A percentile compares a stretch with the other conserved stretches of the same genome.
Evolutionary conservation across 495 filamentous ascomycete species (phyloP).

Genomic region (Aspergillus coremiiformis): DNA sequence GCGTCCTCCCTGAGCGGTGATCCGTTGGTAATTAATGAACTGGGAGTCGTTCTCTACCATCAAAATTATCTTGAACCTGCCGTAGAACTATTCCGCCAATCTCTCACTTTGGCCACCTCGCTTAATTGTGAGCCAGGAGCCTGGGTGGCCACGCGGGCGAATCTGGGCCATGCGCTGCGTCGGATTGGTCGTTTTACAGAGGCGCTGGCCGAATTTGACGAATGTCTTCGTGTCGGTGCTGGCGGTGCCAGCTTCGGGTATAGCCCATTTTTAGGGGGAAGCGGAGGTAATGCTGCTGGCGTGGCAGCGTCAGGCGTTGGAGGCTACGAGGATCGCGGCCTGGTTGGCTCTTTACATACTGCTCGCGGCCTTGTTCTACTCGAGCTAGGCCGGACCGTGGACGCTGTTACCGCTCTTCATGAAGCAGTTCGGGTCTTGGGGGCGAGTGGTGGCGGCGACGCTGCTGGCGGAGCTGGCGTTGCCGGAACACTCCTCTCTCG

Average conservation of each 20-base stretch:
- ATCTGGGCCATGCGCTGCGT: conserved; percentile 80
- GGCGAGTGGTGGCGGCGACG: conserved; percentile 46
- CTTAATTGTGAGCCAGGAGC: conserved; percentile 74
- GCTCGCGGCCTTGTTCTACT: conserved; percentile 60
- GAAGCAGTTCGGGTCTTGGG: conserved; percentile 57
- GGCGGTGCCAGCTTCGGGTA: conserved; percentile 54
- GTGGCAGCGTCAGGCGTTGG: conserved; percentile 34
- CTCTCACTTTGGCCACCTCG: conserved; percentile 67
- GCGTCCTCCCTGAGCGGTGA: conserved; percentile 47
- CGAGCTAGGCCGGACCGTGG: conserved; percentile 56
- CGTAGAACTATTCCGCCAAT: conserved; percentile 61
- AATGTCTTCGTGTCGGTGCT: conserved; percentile 70
- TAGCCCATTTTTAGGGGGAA: conserved; percentile 35
- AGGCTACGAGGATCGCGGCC: conserved; percentile 40
- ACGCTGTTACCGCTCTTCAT: conserved; percentile 60
- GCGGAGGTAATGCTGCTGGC: conserved; percentile 27
- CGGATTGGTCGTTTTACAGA: conserved; percentile 61
- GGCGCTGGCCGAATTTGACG: conserved; percentile 70
- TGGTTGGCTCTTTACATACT: conserved; percentile 40
- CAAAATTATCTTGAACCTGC: conserved; percentile 72
- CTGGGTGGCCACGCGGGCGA: conserved; percentile 81
- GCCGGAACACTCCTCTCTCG: conserved; percentile 69
- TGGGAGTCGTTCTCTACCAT: conserved; percentile 90
- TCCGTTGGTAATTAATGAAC: conserved; percentile 87
- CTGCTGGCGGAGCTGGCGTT: conserved; percentile 58